Evolutionary conservation across 1,139 yeast species (phyloP).

Genomic region (Taiozyma sp.): DNA sequence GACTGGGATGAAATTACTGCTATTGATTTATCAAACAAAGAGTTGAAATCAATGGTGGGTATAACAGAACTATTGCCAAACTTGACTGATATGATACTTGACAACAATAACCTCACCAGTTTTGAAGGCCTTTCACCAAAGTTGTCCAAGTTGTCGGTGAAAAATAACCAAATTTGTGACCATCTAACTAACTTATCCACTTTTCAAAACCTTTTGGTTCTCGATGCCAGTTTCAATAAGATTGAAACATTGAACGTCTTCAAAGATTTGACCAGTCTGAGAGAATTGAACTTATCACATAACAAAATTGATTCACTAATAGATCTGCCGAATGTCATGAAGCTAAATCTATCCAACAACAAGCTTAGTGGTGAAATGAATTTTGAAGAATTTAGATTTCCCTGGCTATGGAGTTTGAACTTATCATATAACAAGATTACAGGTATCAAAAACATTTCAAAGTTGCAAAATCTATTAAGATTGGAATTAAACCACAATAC

Average conservation of each 20-base stretch:
- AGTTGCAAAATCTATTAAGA: conserved; percentile 4
- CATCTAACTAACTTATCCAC: conserved; percentile 15
- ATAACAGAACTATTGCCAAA: conserved; percentile 33
- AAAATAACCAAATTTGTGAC: conserved; percentile 28
- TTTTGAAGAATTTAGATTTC: conserved; percentile 7
- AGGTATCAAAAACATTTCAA: conserved; percentile 3
- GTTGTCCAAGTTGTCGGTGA: conserved; percentile 24
- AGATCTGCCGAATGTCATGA: conserved; percentile 14
- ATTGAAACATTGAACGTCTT: conserved; percentile 16
- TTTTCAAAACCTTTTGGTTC: conserved; percentile 10
- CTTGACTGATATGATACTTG: conserved; percentile 26
- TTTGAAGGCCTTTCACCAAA: conserved; percentile 31
- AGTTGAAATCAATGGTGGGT: conserved; percentile 27
- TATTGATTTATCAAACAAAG: conserved; percentile 27
- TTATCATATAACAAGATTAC: conserved; percentile 13
- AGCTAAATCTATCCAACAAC: conserved; percentile 17
- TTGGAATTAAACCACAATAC: conserved; percentile 9
- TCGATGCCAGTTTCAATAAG: conserved; percentile 19
- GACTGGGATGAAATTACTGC: conserved; percentile 31
- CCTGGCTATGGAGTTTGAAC: conserved; percentile 9
- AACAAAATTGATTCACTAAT: conserved; percentile 13
- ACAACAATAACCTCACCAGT: conserved; percentile 29
- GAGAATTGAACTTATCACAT: conserved; percentile 13
- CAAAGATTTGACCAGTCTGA: conserved; percentile 11
- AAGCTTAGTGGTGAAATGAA: conserved; percentile 11